Evolutionary conservation across 2,329 filamentous ascomycete genomes (phyloP), one percentile per base, ranked within the genome.

Genomic region (Penicillium sp.): DNA sequence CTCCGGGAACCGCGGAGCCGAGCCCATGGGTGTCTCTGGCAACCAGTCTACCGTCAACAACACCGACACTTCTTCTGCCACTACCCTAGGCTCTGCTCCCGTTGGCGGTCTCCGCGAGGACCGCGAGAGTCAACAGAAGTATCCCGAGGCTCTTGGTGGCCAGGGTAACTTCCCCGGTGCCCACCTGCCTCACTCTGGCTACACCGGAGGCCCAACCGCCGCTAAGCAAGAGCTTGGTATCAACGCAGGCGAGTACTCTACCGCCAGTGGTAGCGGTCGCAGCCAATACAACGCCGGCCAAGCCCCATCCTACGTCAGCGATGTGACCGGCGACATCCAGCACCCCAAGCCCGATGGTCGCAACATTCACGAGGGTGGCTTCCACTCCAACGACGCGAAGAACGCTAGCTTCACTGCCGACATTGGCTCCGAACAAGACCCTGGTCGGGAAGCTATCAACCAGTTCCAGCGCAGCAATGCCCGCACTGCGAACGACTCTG

Each of bases 361-460:
- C 53, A 81, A 83, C 61, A 59, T 84, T 49, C 76, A 64, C 1
- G 81, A 83, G 58, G 79, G 78, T 22, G 77, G 73, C 1, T 78
- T 80, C 54, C 69, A 75, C 10, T 49, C 60, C 24, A 63, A 68
- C 27, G 67, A 73, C 42, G 70, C 68, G 8, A 72, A 74, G 22
- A 83, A 83, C 55, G 79, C 77, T 32, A 82, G 79, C 62, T 84
- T 79, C 67, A 77, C 66, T 22, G 69, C 72, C 13, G 79, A 83
- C 22, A 80, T 86, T 56, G 84, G 84, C 2, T 75, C 75, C 2
- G 69, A 79, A 58, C 75, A 83, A 39, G 84, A 87, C 61, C 83
- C 85, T 3, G 79, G 78, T 2, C 72, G 83, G 29, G 62, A 71
- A 16, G 83, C 82, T 6, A 68, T 75, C 61, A 65, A 62, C 29